Base-by-base conservation (phyloP, 2,329 filamentous ascomycete genomes). In the Aspergillus costaricaensis region DNA sequence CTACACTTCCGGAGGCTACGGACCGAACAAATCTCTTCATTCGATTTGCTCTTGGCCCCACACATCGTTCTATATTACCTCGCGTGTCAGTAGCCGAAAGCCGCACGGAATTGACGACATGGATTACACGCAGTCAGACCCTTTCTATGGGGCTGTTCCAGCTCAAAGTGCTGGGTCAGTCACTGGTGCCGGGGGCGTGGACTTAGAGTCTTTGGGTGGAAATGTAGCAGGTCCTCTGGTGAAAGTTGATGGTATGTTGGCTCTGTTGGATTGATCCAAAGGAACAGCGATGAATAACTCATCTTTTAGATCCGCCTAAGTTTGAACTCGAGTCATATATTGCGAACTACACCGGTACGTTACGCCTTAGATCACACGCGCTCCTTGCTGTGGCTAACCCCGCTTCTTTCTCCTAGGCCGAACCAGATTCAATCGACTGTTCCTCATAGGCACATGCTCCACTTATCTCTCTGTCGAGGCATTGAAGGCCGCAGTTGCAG, bases 301-400 rank as follows among this genome's bases (percentile, higher is more conserved):
- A 25, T 39, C 9, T 52, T 12, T 12, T 36, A 94, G 91, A 92
- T 51, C 78, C 85, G 6, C 93, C 94, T 9, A 96, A 94, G 73
- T 89, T 98, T 68, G 95, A 98, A 70, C 85, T 99, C 44, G 92
- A 97, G 62, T 86, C 90, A 39, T 98, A 97, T 76, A 90, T 96
- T 53, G 84, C 89, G 66, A 96, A 97, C 73, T 99, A 98, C 77
- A 84, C 82, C 73, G 92, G 93, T 93, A 78, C 49, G 80, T 66
- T 5, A 55, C 52, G 52, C 5, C 0, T 12, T 5, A 9, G 38
- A 32, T 17, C n/a, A 8, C 25, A 14, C 12, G 47, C 6, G 2
- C 4, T 32, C 43, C 3, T 15, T 41, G 8, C 7, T 27, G 14
- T 65, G 27, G 60, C 55, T 59, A 25, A 61, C 23, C 9, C 1